Base-by-base conservation (phyloP, 139 green algal genomes). In the Ettlia oleoabundans region DNA sequence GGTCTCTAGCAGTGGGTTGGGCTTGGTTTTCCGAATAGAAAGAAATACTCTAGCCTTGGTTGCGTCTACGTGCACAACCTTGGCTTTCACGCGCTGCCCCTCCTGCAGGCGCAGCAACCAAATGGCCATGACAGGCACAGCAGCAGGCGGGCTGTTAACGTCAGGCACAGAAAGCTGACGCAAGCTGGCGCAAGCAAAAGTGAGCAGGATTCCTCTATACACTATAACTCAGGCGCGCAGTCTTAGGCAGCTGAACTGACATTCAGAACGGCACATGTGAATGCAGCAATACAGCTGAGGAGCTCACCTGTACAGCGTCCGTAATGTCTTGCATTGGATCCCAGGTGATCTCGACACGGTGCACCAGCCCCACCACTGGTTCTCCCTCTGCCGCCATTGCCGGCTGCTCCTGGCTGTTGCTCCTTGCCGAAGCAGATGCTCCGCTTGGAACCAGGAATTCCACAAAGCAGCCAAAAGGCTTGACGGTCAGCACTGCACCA, bases 401-500 rank as follows among this genome's bases (percentile, higher is more conserved):
- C 13, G 42, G 70, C 47, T 47, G 32, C 19, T 28, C 35, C 0
- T n/a, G n/a, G n/a, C n/a, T n/a, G n/a, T n/a, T n/a, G n/a, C n/a
- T n/a, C n/a, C n/a, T n/a, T n/a, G n/a, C n/a, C n/a, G n/a, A n/a
- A n/a, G n/a, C n/a, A n/a, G n/a, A n/a, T n/a, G n/a, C n/a, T n/a
- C n/a, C n/a, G n/a, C n/a, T n/a, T n/a, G n/a, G n/a, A n/a, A 69
- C 42, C 15, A 69, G 24, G 42, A 88, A 88, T 13, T 84, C 84
- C 28, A 87, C 71, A 73, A 88, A 88, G 41, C 69, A 53, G 68
- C 84, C 84, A 84, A 88, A 88, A 8, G 42, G 51, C 80, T 73
- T 85, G 9, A 87, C 80, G 3, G 35, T n/a, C 33, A 77, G 76
- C 22, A 85, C 71, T 66, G 58, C n/a, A n/a, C n/a, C n/a, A n/a